Percentiles rank a stretch among this genome's conserved stretches.
phyloP scores from a whole-genome alignment of 73 alveolate genomes.

The Stentor coeruleus region DNA sequence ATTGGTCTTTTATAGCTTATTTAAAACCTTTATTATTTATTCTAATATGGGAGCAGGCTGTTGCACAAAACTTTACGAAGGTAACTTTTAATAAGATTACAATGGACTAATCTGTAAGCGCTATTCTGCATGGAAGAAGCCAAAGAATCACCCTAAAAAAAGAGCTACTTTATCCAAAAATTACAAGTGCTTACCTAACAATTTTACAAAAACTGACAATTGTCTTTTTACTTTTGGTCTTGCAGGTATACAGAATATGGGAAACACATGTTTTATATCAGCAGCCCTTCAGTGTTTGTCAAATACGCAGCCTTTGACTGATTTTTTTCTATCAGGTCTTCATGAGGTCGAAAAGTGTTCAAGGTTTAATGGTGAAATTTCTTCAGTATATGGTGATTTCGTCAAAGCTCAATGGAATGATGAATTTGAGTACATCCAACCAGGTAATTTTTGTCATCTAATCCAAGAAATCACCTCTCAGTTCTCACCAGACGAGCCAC shows the following conservation, averaged over 20 bases:
- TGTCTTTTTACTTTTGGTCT: constrained; percentile 41
- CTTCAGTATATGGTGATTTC: constrained; percentile 52
- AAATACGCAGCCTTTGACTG: constrained; percentile 81
- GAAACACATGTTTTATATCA: constrained; percentile 91
- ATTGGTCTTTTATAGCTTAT: too few relatives aligned
- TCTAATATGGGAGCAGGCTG: not conserved
- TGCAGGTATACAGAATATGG: constrained; percentile 86
- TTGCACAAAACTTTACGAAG: not conserved
- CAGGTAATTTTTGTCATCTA: constrained; percentile 40
- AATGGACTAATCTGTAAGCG: not conserved
- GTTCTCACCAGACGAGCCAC: constrained; percentile 62
- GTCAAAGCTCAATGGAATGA: constrained; percentile 67
- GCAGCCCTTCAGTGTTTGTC: constrained; percentile 88
- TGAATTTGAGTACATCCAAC: constrained; percentile 52
- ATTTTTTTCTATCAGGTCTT: constrained; percentile 63
- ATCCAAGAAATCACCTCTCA: constrained; percentile 54
- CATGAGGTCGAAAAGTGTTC: constrained; percentile 45
- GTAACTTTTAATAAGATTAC: constrained; percentile 1
- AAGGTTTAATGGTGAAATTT: constrained; percentile 66
- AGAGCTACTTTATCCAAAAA: not conserved
- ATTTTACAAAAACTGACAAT: not conserved
- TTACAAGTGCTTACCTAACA: not conserved
- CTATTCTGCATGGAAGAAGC: not conserved
- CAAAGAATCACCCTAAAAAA: not conserved
- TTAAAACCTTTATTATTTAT: too few relatives aligned